Evolutionary conservation across 148 eudicot genomes (phyloP), one percentile per base, ranked within the genome.

Genomic region (Arbutus unedo): DNA sequence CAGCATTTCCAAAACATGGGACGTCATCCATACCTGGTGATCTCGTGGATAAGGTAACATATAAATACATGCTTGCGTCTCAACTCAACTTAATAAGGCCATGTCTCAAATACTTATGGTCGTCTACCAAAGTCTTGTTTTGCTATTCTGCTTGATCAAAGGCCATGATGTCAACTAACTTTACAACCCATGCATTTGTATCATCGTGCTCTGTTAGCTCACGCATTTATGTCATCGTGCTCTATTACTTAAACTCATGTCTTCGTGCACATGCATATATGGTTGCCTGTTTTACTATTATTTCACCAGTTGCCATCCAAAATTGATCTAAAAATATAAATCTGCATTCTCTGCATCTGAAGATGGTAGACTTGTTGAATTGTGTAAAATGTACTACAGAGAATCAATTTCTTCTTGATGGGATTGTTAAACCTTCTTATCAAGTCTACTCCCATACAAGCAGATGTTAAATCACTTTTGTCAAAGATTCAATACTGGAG

Each of bases 1-100:
- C 78, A 15, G 89, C 86, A 21, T 81, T 83, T 81, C 81, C 78
- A 31, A 41, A 85, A 3, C 73, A 21, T 71, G 83, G 74, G 74
- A 81, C 47, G 16, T 43, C 53, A 18, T 62, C 51, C 14, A 48
- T 88, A 45, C 83, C 72, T 48, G 64, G 19, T 3, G 80, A 81
- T 83, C 83, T 88, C 41, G 78, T 88, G 55, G 4, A 56, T 6
- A 73, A 87, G 89, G 89, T 83, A 67, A 44, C 41, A 57, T 51
- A 4, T 10, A 45, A 4, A 72, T 56, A 49, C 18, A 18, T 13
- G 8, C 43, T 31, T 66, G 15, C 31, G 16, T 4, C 3, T 31
- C 16, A 66, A n/a, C n/a, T n/a, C n/a, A n/a, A 66, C 43, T 66
- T 66, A 13, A 66, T 43, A 66, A 66, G 31, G 44, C 7, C 71